Base-by-base conservation (phyloP, 2,329 filamentous ascomycete genomes). In the Fusarium lateritium region DNA sequence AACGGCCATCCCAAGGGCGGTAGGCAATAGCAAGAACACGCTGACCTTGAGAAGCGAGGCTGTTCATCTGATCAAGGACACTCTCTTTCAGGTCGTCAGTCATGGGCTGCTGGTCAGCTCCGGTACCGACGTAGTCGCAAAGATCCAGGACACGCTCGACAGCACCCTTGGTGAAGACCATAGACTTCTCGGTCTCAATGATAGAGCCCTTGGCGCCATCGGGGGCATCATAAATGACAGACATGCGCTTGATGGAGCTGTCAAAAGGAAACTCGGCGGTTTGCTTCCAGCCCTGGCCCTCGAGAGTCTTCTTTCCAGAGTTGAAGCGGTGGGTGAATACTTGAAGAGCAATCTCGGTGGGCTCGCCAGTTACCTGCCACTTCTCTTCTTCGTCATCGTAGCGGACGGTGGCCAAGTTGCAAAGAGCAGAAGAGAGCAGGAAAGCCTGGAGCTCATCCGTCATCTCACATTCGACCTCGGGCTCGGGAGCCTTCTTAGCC, bases 201-300 rank as follows among this genome's bases (percentile, higher is more conserved):
- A 83, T 78, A 21, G 76, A 79, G 11, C 76, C 76, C 4, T 76
- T 78, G 36, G 83, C 80, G 9, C 76, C 76, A 7, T 75, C 68
- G 2, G 85, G 85, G 7, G 79, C 79, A 47, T 87, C 83, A 79
- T 92, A 93, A 45, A 94, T 85, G 57, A 94, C 91, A 10, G 90
- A 92, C 92, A 94, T 94, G 73, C 90, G 89, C 84, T 94, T 94
- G 76, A 93, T 88, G 72, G 86, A 86, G 57, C 90, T 92, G 77
- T 94, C 91, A 74, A 94, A 94, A n/a, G 91, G 91, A 65, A 92
- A 92, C 73, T 94, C 92, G 53, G 89, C 86, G 2, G 90, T 78
- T 72, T 90, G 85, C 69, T 85, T 86, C 88, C 89, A 91, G n/a
- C 85, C 85, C 7, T 80, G 75, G 4, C 73, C 78, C 58, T 86